Conservation (phyloP, 371 early-diverging fungal species). For the Homolaphlyctis polyrhiza region DNA sequence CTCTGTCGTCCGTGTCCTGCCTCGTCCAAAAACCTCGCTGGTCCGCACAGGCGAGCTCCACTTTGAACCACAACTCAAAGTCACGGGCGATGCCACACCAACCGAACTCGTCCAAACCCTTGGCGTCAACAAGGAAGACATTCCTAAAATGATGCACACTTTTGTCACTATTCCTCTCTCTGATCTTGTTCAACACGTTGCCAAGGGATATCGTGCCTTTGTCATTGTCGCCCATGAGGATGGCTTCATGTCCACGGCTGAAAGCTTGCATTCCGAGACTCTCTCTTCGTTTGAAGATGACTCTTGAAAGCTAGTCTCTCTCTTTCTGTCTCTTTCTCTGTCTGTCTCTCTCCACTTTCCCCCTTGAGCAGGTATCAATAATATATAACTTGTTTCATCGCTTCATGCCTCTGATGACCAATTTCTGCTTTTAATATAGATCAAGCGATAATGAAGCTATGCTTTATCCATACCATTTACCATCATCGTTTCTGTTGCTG, state of each 20-base stretch:
- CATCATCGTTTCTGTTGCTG: too few species aligned
- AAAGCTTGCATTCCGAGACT: too few species aligned
- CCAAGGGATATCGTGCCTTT: neutral
- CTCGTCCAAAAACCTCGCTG: constrained; percentile 8
- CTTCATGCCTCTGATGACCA: too few species aligned
- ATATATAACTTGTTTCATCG: too few species aligned
- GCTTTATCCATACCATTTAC: neutral
- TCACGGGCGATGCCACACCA: constrained; percentile 49
- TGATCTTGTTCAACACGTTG: neutral
- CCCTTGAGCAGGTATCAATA: too few species aligned
- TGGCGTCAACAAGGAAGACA: constrained; percentile 34
- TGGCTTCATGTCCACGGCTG: neutral
- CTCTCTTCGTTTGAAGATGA: too few species aligned
- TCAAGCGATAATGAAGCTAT: too few species aligned
- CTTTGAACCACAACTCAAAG: constrained; percentile 47
- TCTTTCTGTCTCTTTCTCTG: too few species aligned
- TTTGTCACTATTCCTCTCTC: constrained; percentile 10
- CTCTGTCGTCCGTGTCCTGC: constrained; percentile 2
- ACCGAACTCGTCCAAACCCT: constrained; percentile 43
- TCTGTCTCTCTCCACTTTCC: too few species aligned
- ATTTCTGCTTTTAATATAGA: too few species aligned
- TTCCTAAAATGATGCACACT: constrained; percentile 31
- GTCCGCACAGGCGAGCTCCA: constrained; percentile 25
- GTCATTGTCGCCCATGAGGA: neutral
- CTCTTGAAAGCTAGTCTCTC: too few species aligned